Conservation (phyloP, 495 filamentous ascomycete species). For the Polyplosphaeria fusca region DNA sequence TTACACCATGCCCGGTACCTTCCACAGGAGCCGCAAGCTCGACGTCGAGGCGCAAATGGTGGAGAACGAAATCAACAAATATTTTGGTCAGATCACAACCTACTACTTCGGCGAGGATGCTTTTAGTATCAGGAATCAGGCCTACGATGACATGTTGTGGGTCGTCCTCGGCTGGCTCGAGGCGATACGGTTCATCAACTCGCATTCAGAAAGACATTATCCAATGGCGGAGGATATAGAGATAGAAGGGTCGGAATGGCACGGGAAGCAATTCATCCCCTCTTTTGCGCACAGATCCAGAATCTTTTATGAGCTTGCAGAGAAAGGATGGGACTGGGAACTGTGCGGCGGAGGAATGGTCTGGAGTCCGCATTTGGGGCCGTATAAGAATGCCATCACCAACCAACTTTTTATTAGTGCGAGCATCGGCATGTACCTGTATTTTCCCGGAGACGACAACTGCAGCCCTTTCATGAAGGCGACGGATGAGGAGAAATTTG, state of each 20-base stretch:
- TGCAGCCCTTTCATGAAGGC: conserved; percentile 59
- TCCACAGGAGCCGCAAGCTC: conserved; percentile 13
- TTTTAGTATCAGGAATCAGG: conserved; percentile 70
- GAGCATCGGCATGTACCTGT: conserved; percentile 83
- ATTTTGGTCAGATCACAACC: conserved; percentile 68
- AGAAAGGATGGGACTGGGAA: conserved; percentile 73
- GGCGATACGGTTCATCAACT: conserved; percentile 67
- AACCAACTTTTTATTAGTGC: conserved; percentile 88
- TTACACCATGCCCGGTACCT: conserved; percentile 37
- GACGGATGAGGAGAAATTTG: not conserved
- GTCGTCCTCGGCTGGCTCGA: conserved; percentile 92
- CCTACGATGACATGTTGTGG: conserved; percentile 97
- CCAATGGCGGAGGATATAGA: not conserved
- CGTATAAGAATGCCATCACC: conserved; percentile 97
- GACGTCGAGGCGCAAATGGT: conserved; percentile 46
- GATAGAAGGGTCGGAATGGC: conserved; percentile 49
- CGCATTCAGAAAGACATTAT: conserved; percentile 40
- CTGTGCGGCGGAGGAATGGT: conserved; percentile 89
- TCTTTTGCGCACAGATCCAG: conserved; percentile 81
- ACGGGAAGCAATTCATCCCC: conserved; percentile 70
- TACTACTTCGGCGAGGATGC: conserved; percentile 88
- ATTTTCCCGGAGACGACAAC: conserved; percentile 78
- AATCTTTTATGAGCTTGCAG: conserved; percentile 85
- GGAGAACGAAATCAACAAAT: conserved; percentile 76
- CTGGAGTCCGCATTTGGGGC: conserved; percentile 77